Evolutionary conservation across 2,329 filamentous ascomycete species (phyloP), one percentile per base, ranked within the genome.

Genomic region (Mollisiaceae sp.): DNA sequence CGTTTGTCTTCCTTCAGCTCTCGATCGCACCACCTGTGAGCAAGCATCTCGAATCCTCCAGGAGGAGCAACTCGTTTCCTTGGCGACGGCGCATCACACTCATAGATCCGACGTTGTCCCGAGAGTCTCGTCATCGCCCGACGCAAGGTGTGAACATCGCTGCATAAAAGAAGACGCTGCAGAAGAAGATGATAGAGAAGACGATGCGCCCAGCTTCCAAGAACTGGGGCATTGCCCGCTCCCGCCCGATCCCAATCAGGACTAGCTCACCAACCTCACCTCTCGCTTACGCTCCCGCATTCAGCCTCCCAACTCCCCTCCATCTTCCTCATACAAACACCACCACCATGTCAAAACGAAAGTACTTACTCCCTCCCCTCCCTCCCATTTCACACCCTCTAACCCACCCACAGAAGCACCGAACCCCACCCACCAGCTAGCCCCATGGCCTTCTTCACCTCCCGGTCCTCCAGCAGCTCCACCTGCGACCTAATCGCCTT

Each of bases 401-500:
- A 18, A 57, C 64, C 59, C 20, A 57, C 15, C 20, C 18, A n/a
- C 18, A 43, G 62, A 58, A 55, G 24, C 63, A 18, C 57, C 66
- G 43, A 59, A 57, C 9, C 58, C 8, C 66, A 62, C 41, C 43
- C 57, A 59, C 38, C 60, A 1, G 58, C 45, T 35, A 59, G n/a
- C 60, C 62, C 64, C 38, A 67, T 67, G 66, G 57, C 47, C 32
- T 65, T 63, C 35, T 52, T 65, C 47, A 12, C 56, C 5, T 32
- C 36, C 27, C 32, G 62, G 14, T 45, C 57, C 35, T 2, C 22
- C 24, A 5, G 36, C 39, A n/a, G 43, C 47, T 24, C 62, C 35
- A 43, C 62, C 36, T 32, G 27, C 36, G 12, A 43, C 9, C 58
- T 80, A 4, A 70, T 78, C 14, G 60, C 73, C 41, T 86, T 86